Evolutionary conservation across 2,329 filamentous ascomycete genomes (phyloP), one percentile per base, ranked within the genome.

Genomic region (Trichoderma brevicompactum): DNA sequence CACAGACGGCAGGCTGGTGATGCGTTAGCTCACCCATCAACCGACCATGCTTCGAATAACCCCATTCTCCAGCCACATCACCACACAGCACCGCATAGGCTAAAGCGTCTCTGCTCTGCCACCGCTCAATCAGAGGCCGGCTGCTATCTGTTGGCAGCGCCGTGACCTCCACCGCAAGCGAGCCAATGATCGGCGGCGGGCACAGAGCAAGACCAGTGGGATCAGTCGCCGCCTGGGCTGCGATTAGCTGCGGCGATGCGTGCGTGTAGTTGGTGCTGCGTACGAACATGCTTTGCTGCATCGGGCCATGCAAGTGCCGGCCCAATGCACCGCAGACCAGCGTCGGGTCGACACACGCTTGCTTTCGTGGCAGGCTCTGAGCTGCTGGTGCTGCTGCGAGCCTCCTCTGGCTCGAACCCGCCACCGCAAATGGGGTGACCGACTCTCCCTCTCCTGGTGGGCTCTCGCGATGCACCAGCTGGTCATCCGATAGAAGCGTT

Each of bases 321-420:
- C 65, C 65, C 65, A 66, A 66, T 64, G 59, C 53, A 62, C 64
- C 52, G 50, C 58, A 64, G 50, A 52, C 64, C 23, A 58, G 52
- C 65, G 61, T 66, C 52, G 54, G 65, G 70, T 72, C 66, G 68
- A 71, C 68, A 66, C 69, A 72, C 69, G 71, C 71, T 74, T 74
- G 75, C 74, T 73, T 72, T 79, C 77, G 76, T 79, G 77, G 77
- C 77, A 78, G 66, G 54, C 69, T 67, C 48, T 71, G 69, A 71
- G 68, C 68, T 69, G 69, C 65, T 50, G 50, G 48, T 10, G 52
- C 43, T 64, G 52, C 65, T 66, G 65, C 65, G 65, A 66, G 65
- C 40, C 41, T 49, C 50, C 50, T 44, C 52, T 28, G 58, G 59
- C 43, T 50, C 44, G 36, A 32, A 34, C 36, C 59, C 58, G 44